Evolutionary conservation across 371 early-diverging fungal species (phyloP).

Genomic region (Homolaphlyctis polyrhiza): DNA sequence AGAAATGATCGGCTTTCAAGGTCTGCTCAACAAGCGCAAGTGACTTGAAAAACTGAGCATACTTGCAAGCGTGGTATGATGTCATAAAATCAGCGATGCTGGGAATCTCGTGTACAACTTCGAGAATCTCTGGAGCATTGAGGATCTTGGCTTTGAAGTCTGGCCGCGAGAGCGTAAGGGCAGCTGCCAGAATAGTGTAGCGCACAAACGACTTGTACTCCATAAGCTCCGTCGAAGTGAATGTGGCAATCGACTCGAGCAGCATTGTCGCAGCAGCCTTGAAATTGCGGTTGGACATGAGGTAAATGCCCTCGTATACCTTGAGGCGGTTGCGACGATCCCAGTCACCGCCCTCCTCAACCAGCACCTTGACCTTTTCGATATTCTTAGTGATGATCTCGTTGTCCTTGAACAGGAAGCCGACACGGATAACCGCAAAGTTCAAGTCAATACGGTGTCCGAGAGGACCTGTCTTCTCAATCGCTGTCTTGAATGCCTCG

Average conservation of each 20-base stretch:
- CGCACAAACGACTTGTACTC: constrained; percentile 95
- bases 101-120: constrained; percentile 87
- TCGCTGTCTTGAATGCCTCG: constrained; percentile 70
- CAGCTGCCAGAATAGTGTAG: constrained; percentile 87
- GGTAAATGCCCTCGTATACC: constrained; percentile 94
- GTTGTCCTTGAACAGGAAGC: constrained; percentile 88
- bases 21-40: constrained; percentile 69
- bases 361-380: constrained; percentile 77
- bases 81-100: constrained; percentile 77
- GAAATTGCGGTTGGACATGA: constrained; percentile 93
- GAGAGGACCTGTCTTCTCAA: constrained; percentile 82
- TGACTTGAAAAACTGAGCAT: constrained; percentile 84
- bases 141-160: constrained; percentile 95
- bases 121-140: constrained; percentile 94
- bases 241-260: constrained; percentile 94
- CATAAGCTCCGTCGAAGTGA: constrained; percentile 95
- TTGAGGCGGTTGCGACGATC: constrained; percentile 98
- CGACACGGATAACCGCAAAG: constrained; percentile 88
- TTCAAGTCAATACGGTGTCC: constrained; percentile 90
- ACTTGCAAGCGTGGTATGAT: constrained; percentile 92
- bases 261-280: constrained; percentile 86
- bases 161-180: constrained; percentile 83
- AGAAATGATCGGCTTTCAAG: constrained; percentile 61
- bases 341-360: constrained; percentile 99
- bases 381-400: constrained; percentile 72